Conservation (phyloP, 805 yeast species). For the Ogataea thermomethanolica region DNA sequence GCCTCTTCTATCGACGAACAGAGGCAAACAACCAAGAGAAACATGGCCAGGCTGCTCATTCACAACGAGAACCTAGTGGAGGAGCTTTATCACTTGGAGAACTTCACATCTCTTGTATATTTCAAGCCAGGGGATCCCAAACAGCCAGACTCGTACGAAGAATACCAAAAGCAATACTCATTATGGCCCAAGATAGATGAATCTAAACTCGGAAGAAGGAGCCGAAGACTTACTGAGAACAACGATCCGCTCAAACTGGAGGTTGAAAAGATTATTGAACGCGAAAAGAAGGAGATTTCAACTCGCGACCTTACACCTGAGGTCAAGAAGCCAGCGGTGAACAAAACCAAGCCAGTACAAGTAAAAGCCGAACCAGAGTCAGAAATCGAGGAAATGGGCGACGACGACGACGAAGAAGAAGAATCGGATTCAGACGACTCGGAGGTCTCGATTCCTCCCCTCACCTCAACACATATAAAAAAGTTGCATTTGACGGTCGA, state of each 20-base stretch:
- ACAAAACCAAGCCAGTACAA: conserved; percentile 1
- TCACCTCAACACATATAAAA: conserved; percentile 20
- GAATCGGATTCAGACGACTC: conserved; percentile 9
- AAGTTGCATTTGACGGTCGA: conserved; percentile 32
- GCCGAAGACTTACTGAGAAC: conserved; percentile 22
- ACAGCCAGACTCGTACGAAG: conserved; percentile 33
- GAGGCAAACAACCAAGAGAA: conserved; percentile 18
- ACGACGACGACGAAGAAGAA: background rate
- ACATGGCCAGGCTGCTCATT: conserved; percentile 41
- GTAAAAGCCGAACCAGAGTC: conserved; percentile 3
- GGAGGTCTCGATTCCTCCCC: conserved; percentile 17
- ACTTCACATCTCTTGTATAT: conserved; percentile 56
- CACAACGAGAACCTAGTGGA: conserved; percentile 48
- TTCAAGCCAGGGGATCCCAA: conserved; percentile 52
- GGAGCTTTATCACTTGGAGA: conserved; percentile 61
- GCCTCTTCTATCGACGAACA: conserved; percentile 1
- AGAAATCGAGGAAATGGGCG: conserved; percentile 6
- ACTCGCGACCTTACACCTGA: background rate
- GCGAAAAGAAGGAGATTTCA: background rate
- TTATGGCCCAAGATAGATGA: conserved; percentile 37
- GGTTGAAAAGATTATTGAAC: conserved; percentile 17
- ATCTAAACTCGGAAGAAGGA: conserved; percentile 25
- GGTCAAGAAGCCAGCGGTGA: conserved; percentile 1
- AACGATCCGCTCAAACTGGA: conserved; percentile 25
- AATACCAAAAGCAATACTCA: conserved; percentile 33